These are phyloP conservation scores for Clonostachys rhizophaga DNA, from an alignment of 2,329 filamentous ascomycete genomes.

Conservation along the genomic window DNA sequence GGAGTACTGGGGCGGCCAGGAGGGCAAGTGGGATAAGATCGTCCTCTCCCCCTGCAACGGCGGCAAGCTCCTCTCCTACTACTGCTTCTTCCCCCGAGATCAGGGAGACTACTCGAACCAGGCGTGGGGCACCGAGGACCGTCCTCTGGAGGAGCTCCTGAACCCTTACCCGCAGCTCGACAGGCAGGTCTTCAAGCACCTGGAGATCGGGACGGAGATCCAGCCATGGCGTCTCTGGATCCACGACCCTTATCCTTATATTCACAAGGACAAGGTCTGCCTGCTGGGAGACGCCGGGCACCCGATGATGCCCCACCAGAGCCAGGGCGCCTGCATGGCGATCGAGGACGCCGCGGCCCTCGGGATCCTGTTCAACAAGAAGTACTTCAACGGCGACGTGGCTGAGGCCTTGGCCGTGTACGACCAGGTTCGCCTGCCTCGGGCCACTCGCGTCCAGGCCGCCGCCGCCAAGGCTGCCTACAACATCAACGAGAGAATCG, in stretches of 20 bases:
- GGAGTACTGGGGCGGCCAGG: slow-evolving; percentile 67
- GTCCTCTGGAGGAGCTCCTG: slow-evolving; percentile 53
- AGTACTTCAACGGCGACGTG: slow-evolving; percentile 41
- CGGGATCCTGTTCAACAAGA: slow-evolving; percentile 52
- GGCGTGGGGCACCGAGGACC: slow-evolving; percentile 49
- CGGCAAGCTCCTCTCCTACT: slow-evolving; percentile 61
- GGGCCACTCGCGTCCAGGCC: slow-evolving; percentile 50
- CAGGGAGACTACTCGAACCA: slow-evolving; percentile 57
- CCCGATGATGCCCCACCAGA: slow-evolving; percentile 68
- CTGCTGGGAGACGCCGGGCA: slow-evolving; percentile 64
- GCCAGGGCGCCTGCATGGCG: slow-evolving; percentile 65
- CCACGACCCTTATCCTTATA: slow-evolving; percentile 56
- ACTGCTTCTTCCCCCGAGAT: slow-evolving; percentile 60
- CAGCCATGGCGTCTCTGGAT: slow-evolving; percentile 61
- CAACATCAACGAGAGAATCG: slow-evolving; percentile 61
- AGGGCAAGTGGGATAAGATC: slow-evolving; percentile 63
- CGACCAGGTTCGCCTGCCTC: slow-evolving; percentile 45
- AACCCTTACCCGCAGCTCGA: slow-evolving; percentile 58
- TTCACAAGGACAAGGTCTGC: slow-evolving; percentile 44
- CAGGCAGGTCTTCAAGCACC: slow-evolving; percentile 47
- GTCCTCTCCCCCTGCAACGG: slow-evolving; percentile 66
- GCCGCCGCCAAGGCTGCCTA: slow-evolving; percentile 53
- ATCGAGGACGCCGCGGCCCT: slow-evolving; percentile 62
- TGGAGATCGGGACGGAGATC: slow-evolving; percentile 57
- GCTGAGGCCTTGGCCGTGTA: slow-evolving; percentile 42